phyloP scores from a whole-genome alignment of 2,329 filamentous ascomycete species.

The Fusarium continuum region DNA sequence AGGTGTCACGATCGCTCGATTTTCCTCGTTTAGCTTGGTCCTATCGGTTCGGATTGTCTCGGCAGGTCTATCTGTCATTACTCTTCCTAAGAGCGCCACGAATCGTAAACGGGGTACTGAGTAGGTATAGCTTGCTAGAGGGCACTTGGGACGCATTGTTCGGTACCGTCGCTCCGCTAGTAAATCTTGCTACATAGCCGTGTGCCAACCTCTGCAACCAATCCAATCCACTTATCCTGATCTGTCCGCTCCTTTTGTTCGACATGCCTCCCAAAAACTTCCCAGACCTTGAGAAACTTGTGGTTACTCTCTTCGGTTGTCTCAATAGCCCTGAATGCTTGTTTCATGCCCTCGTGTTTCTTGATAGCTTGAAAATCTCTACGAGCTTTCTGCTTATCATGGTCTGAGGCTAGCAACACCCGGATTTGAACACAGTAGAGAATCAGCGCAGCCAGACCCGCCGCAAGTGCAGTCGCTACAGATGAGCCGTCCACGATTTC shows the following conservation, averaged over 20 bases:
- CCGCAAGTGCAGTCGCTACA: conserved; percentile 45
- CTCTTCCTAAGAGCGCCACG: too few relatives aligned
- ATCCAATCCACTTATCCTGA: conserved; percentile 20
- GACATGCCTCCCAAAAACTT: conserved; percentile 34
- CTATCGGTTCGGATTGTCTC: too few relatives aligned
- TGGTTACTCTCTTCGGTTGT: conserved; percentile 33
- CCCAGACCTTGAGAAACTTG: conserved; percentile 44
- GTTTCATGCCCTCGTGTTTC: conserved; percentile 31
- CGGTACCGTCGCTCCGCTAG: too few relatives aligned
- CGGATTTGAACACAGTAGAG: conserved; percentile 40
- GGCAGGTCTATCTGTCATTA: too few relatives aligned
- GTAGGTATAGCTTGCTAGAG: too few relatives aligned
- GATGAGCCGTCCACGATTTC: conserved; percentile 36
- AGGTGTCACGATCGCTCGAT: too few relatives aligned
- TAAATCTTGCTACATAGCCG: background rate
- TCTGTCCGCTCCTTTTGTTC: conserved; percentile 24
- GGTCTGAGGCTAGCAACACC: conserved; percentile 8
- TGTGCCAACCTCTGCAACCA: conserved; percentile 11
- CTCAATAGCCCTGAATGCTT: conserved; percentile 30
- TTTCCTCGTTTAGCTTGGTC: too few relatives aligned
- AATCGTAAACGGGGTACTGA: too few relatives aligned
- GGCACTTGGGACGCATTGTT: too few relatives aligned
- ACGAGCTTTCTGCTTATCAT: conserved; percentile 27
- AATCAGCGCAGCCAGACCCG: conserved; percentile 46
- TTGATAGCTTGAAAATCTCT: conserved; percentile 16